Base-by-base conservation (phyloP, 768 basidiomycete genomes). In the Lyophyllum semitale region DNA sequence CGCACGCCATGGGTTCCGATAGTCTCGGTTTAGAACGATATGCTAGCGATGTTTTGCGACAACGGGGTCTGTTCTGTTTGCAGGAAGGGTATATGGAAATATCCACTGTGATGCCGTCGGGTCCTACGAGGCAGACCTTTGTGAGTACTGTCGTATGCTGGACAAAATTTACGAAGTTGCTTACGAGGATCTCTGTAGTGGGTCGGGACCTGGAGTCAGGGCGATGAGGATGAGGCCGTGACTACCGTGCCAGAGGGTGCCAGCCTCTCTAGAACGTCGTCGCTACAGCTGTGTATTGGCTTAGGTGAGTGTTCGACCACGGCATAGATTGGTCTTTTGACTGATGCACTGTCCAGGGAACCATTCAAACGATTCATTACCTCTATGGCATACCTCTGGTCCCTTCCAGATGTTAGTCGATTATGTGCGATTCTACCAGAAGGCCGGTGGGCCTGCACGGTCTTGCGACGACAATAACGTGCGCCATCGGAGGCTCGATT, bases 81-180 rank as follows among this genome's bases (percentile, higher is more conserved):
- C 51, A 59, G 7, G 52, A 45, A 26, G 67, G 67, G 5, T 67
- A 65, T 20, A 27, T 68, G 1, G 64, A 66, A 26, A 58, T 66
- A 12, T 58, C 59, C 5, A 35, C 56, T 4, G 23, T 13, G 8
- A 43, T 50, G 7, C 48, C 51, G 8, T 27, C 32, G 22, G 47
- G 51, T 1, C 8, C 33, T 27, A 15, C 18, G 15, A 8, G 33
- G n/a, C 42, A 23, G 26, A n/a, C 40, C 12, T 11, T 53, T 20
- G 58, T 59, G 18, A 37, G 58, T 29, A 1, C 8, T 15, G 26
- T 30, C 2, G n/a, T 17, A 11, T 27, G 9, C 25, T 32, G 20
- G 13, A 40, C 33, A 18, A 5, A 32, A 30, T 30, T 15, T 15
- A 26, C 7, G 9, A 37, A 7, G 20, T 58, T 40, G 13, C 55